Base-by-base conservation (phyloP, 2,329 filamentous ascomycete genomes). In the Thelonectria blattea region DNA sequence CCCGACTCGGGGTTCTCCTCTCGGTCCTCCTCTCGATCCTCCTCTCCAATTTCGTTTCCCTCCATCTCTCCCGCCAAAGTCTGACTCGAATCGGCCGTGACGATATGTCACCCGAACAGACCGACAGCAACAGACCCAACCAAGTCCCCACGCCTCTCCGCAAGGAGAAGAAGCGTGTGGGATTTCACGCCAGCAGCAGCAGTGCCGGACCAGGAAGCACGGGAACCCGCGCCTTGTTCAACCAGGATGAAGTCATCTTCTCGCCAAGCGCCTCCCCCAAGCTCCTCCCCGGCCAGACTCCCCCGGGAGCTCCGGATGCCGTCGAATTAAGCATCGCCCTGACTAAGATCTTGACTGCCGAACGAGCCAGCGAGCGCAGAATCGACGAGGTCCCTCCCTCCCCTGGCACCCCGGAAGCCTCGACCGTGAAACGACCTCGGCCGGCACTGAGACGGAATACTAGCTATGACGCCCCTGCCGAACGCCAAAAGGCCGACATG, bases 401-500 rank as follows among this genome's bases (percentile, higher is more conserved):
- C 6, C 65, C 52, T 37, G 34, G 49, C 24, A 60, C 71, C 43
- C 65, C 66, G 46, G 69, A 71, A 2, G 6, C 20, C 18, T 12
- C 34, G n/a, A 56, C 43, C 9, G 68, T 58, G 15, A 71, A 61
- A 58, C 66, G 70, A 9, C 76, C 76, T 11, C 73, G 76, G 43
- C 78, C 78, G 22, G 78, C 74, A 11, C 66, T 79, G n/a, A 72
- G 77, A 63, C 75, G 78, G 42, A 79, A 79, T 64, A 79, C 78
- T 43, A 79, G 78, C 64, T 79, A 79, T 56, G 75, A 79, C 57
- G 76, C 68, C 12, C 76, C 76, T 1, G 71, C 74, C 64, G 78
- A 79, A 67, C 70, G 75, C 10, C 72, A 79, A 61, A 73, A 71
- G 63, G 78, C 78, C 24, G 78, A 79, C 58, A 68, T 70, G 41